Percentiles rank a stretch among this genome's conserved stretches.
These are phyloP conservation scores for Ceratocystis alfenasii DNA, from an alignment of 2,329 filamentous ascomycete species.

Conservation along the genomic window DNA sequence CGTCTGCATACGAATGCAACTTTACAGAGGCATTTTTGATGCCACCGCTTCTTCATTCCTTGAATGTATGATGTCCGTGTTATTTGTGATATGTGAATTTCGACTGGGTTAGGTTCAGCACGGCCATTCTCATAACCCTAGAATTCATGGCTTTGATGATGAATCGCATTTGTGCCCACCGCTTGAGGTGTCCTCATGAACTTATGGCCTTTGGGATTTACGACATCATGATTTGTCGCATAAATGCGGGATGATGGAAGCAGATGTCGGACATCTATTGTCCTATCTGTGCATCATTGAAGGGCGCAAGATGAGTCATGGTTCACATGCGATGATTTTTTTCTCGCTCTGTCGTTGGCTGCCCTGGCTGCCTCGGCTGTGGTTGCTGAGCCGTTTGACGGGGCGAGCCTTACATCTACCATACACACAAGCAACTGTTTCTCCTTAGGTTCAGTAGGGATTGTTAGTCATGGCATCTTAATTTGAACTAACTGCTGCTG, in stretches of 20 bases:
- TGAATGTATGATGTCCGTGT: background rate
- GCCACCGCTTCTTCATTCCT: background rate
- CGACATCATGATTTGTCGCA: no score
- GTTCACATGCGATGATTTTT: background rate
- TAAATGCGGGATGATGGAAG: no score
- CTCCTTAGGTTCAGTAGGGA: no score
- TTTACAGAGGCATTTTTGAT: background rate
- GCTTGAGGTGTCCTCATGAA: no score
- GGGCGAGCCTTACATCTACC: conserved; percentile 31
- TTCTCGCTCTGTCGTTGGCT: background rate
- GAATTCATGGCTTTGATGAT: no score
- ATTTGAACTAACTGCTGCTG: no score
- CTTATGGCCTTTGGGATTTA: no score
- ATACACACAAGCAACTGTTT: no score
- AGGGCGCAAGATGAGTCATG: background rate
- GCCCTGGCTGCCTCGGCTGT: background rate
- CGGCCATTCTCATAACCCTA: background rate
- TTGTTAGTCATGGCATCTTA: no score
- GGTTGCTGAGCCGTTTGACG: conserved; percentile 29
- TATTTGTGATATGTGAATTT: background rate
- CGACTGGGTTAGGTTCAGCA: background rate
- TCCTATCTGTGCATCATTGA: no score
- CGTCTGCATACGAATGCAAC: background rate
- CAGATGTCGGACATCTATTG: no score
- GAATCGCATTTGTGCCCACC: no score